Base-by-base conservation (phyloP, 306 rosid genomes). In the Glycine latifolia region DNA sequence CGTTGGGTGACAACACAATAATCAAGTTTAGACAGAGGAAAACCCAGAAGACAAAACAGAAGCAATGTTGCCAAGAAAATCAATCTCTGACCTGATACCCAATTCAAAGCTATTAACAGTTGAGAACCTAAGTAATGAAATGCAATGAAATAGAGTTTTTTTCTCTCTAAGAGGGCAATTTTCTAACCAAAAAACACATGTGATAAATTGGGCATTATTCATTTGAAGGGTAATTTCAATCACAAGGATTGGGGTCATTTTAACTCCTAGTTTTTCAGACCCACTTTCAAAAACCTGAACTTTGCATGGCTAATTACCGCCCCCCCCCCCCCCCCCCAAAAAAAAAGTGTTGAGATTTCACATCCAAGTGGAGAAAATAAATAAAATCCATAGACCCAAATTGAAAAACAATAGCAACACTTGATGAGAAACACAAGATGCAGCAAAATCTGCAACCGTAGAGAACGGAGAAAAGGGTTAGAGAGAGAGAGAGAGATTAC, bases 251-350 rank as follows among this genome's bases (percentile, higher is more conserved):
- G 8, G 44, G 16, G 8, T 35, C 46, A 33, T 43, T 62, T 35
- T 46, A 7, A 12, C 33, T 62, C 52, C 12, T 66, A 39, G 52
- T 66, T 66, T 66, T 66, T 8, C 71, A 66, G 31, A 66, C 71
- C 50, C 71, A 66, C 71, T 66, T 7, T 0, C 33, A n/a, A 41
- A 35, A 66, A 8, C 10, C 31, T 14, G 50, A 39, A n/a, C 50
- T 4, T 39, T 14, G 41, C 71, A 66, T n/a, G 7, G 31, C 8
- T 66, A 44, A 14, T n/a, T 15, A n/a, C 20, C 20, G 0, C 26
- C 1, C 16, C 9, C 44, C 20, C 20, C 26, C 1, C 16, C 9
- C 44, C 61, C 8, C 3, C 26, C 61, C 1, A 3, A 31, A 5
- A 31, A 31, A 14, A 39, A 4, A 39, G 43, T 3, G 43, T 63